phyloP scores from a whole-genome alignment of 495 filamentous ascomycete genomes.

The Hypoxylon rickii region DNA sequence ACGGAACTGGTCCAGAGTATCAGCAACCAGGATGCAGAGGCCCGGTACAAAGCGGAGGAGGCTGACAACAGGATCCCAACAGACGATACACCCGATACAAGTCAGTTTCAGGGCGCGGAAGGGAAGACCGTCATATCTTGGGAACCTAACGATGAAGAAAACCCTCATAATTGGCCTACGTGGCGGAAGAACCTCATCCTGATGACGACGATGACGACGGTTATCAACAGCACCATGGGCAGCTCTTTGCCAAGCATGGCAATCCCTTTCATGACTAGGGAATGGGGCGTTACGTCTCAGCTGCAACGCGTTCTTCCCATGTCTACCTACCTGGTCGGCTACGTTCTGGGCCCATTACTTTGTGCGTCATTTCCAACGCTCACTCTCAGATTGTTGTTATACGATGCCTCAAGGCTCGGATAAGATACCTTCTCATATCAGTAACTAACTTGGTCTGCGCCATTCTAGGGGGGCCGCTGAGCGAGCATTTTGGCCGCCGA shows the following conservation, averaged over 20 bases:
- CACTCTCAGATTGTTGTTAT: neutral
- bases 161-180: constrained; percentile 64
- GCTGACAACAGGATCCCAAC: constrained; percentile 38
- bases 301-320: constrained; percentile 17
- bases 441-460: too few relatives aligned
- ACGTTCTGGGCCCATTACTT: constrained; percentile 28
- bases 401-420: neutral
- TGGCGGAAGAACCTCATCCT: neutral
- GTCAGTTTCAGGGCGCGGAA: constrained; percentile 22
- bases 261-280: neutral
- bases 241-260: neutral
- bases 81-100: constrained; percentile 21
- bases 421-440: too few relatives aligned
- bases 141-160: constrained; percentile 53
- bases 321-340: constrained; percentile 62
- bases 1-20: constrained; percentile 41
- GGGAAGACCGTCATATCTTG: constrained; percentile 53
- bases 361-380: neutral
- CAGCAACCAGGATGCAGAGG: constrained; percentile 41
- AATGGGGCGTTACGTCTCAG: constrained; percentile 58
- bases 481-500: too few relatives aligned
- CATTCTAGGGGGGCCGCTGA: too few relatives aligned
- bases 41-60: constrained; percentile 44
- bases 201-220: neutral
- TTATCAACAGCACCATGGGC: neutral